Evolutionary conservation across 371 early-diverging fungal species (phyloP).

Genomic region (Funneliformis caledonium): DNA sequence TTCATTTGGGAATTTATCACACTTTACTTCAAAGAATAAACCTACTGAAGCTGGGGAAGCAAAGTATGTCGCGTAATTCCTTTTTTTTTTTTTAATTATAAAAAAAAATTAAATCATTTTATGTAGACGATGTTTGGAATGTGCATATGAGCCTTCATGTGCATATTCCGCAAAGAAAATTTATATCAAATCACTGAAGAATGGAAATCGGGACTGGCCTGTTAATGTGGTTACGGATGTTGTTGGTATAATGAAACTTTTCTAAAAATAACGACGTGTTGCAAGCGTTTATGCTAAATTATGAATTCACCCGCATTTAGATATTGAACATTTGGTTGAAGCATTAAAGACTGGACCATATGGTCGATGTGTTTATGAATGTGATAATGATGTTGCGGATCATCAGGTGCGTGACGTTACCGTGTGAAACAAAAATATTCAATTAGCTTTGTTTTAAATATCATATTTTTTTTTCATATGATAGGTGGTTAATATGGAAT

Average conservation of each 20-base stretch:
- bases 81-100: background rate
- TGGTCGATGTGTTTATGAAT: slow-evolving; percentile 66
- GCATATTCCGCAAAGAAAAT: slow-evolving; percentile 59
- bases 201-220: slow-evolving; percentile 53
- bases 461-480: background rate
- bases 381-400: slow-evolving; percentile 67
- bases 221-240: slow-evolving; percentile 48
- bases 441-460: background rate
- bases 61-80: slow-evolving; percentile 38
- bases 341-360: slow-evolving; percentile 57
- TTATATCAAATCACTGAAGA: slow-evolving; percentile 51
- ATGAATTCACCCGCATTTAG: slow-evolving; percentile 16
- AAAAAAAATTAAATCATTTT: background rate
- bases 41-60: slow-evolving; percentile 57
- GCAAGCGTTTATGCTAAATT: slow-evolving; percentile 1
- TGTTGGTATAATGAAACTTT: slow-evolving; percentile 33
- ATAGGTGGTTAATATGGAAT: slow-evolving; percentile 39
- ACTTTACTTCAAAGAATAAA: slow-evolving; percentile 57
- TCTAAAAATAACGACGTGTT: background rate
- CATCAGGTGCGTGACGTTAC: slow-evolving; percentile 46
- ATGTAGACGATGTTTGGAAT: slow-evolving; percentile 50
- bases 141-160: slow-evolving; percentile 53
- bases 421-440: background rate
- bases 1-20: slow-evolving; percentile 59
- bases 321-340: slow-evolving; percentile 52